Evolutionary conservation across 169 alveolate genomes (phyloP).

Genomic region (Plasmodium yoelii): DNA sequence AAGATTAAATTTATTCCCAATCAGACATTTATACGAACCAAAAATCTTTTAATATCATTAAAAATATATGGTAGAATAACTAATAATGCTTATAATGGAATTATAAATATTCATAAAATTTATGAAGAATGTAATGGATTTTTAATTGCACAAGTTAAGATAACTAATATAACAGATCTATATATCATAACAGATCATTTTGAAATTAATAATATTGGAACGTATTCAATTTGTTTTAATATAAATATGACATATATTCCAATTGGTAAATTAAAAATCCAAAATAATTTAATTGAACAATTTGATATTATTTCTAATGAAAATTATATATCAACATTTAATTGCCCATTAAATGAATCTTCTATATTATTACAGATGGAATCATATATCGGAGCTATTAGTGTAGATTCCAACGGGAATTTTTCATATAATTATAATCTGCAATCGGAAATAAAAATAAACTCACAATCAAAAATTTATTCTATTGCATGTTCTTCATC

Average conservation of each 20-base stretch:
- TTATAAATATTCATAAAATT: constrained; percentile 1
- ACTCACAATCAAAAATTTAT: not conserved
- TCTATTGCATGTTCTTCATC: constrained; percentile 18
- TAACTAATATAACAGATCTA: not conserved
- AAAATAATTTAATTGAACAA: constrained; percentile 41
- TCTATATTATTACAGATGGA: constrained; percentile 3
- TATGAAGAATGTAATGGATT: constrained; percentile 18
- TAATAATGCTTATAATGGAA: no score
- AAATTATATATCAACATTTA: constrained; percentile 27
- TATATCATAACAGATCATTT: constrained; percentile 33
- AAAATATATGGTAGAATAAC: not conserved
- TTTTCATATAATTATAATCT: not conserved
- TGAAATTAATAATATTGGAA: constrained; percentile 14
- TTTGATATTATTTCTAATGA: not conserved
- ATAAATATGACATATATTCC: not conserved
- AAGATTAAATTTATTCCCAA: not conserved
- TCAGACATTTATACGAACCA: constrained; percentile 33
- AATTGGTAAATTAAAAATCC: constrained; percentile 30
- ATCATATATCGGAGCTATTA: not conserved
- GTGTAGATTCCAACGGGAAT: not conserved
- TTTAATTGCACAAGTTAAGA: not conserved
- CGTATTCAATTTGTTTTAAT: constrained; percentile 21
- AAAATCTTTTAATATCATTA: constrained; percentile 1
- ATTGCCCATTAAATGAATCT: constrained; percentile 2
- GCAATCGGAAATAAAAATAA: not conserved